These are phyloP conservation scores for Beauveria asiatica DNA, from an alignment of 2,329 filamentous ascomycete species.

Conservation along the genomic window DNA sequence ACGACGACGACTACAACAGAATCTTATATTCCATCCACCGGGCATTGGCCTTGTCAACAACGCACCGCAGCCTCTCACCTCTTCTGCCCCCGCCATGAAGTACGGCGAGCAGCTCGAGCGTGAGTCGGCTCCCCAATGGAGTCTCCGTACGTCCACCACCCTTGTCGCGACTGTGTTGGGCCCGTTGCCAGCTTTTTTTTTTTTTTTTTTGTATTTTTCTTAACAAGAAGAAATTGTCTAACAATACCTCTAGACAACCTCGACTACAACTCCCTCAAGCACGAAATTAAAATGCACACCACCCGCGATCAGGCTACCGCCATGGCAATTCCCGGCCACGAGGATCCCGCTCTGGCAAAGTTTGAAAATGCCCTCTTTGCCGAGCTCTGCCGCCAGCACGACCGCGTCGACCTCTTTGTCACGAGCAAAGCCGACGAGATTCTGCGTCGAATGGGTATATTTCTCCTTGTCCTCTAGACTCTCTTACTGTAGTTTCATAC, in stretches of 20 bases:
- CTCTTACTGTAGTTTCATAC: not conserved
- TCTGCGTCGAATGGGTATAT: conserved; percentile 54
- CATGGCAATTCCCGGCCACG: conserved; percentile 66
- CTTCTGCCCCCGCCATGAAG: conserved; percentile 25
- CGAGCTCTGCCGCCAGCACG: conserved; percentile 66
- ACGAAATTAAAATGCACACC: conserved; percentile 74
- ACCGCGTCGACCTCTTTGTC: conserved; percentile 70
- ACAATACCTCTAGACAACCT: conserved; percentile 56
- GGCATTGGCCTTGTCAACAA: not conserved
- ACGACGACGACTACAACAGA: not conserved
- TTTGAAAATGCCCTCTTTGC: conserved; percentile 66
- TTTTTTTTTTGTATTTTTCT: too few relatives aligned
- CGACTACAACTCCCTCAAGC: conserved; percentile 81
- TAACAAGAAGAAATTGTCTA: not conserved
- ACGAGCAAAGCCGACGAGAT: conserved; percentile 75
- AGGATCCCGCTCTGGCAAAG: conserved; percentile 45
- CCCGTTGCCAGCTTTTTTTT: too few relatives aligned
- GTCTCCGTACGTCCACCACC: conserved; percentile 48
- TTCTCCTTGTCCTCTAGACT: too few relatives aligned
- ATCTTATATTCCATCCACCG: not conserved
- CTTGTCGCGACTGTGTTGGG: too few relatives aligned
- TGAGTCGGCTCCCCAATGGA: conserved; percentile 77
- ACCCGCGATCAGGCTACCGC: conserved; percentile 60
- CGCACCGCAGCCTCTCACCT: not conserved
- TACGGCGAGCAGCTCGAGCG: conserved; percentile 52